Evolutionary conservation across 1,139 yeast species (phyloP), one percentile per base, ranked within the genome.

Genomic region (Suhomyces atakaporum): DNA sequence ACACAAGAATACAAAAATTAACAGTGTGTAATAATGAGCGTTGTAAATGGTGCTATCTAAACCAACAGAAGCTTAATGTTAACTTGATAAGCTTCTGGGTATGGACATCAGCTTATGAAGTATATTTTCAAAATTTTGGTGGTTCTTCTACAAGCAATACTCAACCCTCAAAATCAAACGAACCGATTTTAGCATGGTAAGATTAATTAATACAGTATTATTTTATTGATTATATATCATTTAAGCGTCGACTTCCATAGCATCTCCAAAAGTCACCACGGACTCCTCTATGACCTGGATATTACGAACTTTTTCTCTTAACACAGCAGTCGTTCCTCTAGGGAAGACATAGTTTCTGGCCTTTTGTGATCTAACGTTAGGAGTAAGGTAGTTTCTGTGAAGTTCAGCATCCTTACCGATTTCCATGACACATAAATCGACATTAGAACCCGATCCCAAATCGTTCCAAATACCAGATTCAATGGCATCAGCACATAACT

Each of bases 401-500:
- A 90, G 75, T 46, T 75, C 78, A 8, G 97, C 95, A 60, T 86
- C 94, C 58, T 87, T 81, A 45, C 94, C 96, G 29, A 77, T 68
- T 65, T 90, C 97, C 95, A 92, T 88, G 21, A 92, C 97, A 69
- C 97, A 92, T 46, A 92, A 73, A 62, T 92, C 98, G 16, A 92
- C 97, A 56, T 92, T 92, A 21, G 97, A 90, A 58, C 98, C 98
- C 2, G 97, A 90, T 31, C 98, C 98, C 62, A 92, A 77, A 73
- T 92, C 98, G 66, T 92, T 92, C 96, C 97, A 92, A 56, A 92
- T 90, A 77, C 98, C 98, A 21, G 96, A 88, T 65, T 87, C 88
- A 56, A 92, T 92, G 29, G 98, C 98, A 50, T 86, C 89, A 5
- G 96, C 75, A 46, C 96, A 92, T 42, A 92, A 74, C 47, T 79